Base-by-base conservation (phyloP, 805 yeast species). In the Pichia scutulata region DNA sequence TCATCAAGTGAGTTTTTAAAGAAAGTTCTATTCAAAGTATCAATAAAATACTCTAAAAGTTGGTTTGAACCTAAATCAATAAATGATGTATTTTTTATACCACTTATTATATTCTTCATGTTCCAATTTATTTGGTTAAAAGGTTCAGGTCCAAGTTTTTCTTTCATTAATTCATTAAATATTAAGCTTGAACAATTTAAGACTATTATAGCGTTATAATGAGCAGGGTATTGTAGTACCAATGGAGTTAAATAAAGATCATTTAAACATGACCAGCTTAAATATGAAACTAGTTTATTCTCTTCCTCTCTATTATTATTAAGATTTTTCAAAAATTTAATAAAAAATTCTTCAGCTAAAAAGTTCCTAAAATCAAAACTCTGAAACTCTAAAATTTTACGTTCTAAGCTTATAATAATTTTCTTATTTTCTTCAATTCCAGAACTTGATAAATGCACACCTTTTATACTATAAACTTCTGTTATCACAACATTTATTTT, bases 291-390 rank as follows among this genome's bases (percentile, higher is more conserved):
- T 16, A 76, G 73, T 56, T 75, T 72, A 22, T 73, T 70, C 14
- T 81, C 53, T 1, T 66, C 63, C 13, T 41, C 30, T 16, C 19
- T 21, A 9, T 42, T 41, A 23, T 40, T 28, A 24, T 50, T 46
- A 45, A 75, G 68, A 48, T 69, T 73, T 60, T 78, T 86, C 42
- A 77, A 74, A 55, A 77, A 73, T 57, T 84, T 82, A 19, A 87
- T 74, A 10, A 86, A 72, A 55, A 80, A 75, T 56, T 78, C 81
- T 62, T 88, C 96, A 25, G 80, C 74, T 46, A 78, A 79, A 47
- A 80, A 80, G 41, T 78, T 74, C 56, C 95, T 74, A 60, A 88
- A 87, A 64, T 89, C 96, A 61, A 89, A 90, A 22, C 84, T 79
- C 56, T 85, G 77, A 1, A 86, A 74, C 60, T 89, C 96, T 56